A percentile compares a stretch with the other conserved stretches of the same genome.
Evolutionary conservation across 202 grass and related monocot species (phyloP).

Genomic region (Digitaria exilis): DNA sequence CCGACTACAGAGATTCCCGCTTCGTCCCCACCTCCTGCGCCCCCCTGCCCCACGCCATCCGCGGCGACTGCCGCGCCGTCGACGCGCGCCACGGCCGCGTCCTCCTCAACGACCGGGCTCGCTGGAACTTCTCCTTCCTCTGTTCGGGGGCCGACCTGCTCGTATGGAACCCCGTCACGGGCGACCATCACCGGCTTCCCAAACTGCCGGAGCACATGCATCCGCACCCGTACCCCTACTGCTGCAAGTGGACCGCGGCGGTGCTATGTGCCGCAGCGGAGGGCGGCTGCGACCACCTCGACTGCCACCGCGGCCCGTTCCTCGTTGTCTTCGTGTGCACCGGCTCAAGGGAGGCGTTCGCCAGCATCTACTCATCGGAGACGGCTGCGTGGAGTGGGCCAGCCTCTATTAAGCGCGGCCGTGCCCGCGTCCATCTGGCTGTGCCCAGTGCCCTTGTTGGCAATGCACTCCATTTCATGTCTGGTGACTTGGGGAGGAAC

Average conservation of each 20-base stretch:
- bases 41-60: neutral
- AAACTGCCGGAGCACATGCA: neutral
- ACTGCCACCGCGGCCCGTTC: neutral
- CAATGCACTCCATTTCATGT: conserved; percentile 11
- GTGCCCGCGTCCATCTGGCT: neutral
- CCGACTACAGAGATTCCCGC: neutral
- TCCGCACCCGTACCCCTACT: neutral
- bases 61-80: neutral
- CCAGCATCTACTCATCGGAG: neutral
- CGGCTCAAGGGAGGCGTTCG: neutral
- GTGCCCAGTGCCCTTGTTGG: neutral
- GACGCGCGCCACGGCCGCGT: conserved; percentile 17
- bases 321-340: neutral
- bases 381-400: neutral
- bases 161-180: conserved; percentile 12
- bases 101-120: neutral
- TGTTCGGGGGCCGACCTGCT: neutral
- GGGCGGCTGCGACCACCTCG: neutral
- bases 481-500: neutral
- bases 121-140: neutral
- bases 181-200: neutral
- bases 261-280: neutral
- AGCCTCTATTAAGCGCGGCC: neutral
- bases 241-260: neutral
- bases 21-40: neutral